Evolutionary conservation across 805 yeast genomes (phyloP).

Genomic region (Saccharomycopsis sp.): DNA sequence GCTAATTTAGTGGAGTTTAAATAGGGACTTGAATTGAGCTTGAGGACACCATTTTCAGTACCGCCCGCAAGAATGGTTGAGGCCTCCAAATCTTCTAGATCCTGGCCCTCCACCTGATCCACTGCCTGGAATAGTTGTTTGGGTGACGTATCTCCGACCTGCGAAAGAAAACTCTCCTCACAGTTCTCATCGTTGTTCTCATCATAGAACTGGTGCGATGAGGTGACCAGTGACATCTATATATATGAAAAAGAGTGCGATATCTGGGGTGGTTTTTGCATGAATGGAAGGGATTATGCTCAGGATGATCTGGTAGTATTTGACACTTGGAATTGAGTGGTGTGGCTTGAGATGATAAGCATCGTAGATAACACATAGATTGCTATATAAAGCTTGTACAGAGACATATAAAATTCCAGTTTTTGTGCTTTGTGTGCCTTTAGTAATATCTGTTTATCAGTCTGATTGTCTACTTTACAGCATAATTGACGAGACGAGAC

Average conservation of each 20-base stretch:
- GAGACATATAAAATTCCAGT: too few relatives aligned
- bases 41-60: conserved; percentile 22
- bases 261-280: not conserved
- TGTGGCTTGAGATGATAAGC: too few relatives aligned
- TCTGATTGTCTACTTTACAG: too few relatives aligned
- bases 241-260: not conserved
- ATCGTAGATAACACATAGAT: too few relatives aligned
- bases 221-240: not conserved
- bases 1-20: conserved; percentile 4
- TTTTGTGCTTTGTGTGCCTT: too few relatives aligned
- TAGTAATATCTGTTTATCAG: too few relatives aligned
- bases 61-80: not conserved
- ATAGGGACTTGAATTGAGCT: not conserved
- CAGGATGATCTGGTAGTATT: too few relatives aligned
- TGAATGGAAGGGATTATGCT: too few relatives aligned
- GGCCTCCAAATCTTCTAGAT: not conserved
- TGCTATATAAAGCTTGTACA: too few relatives aligned
- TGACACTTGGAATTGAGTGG: too few relatives aligned
- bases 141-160: conserved; percentile 22
- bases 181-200: not conserved
- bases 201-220: not conserved
- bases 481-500: too few relatives aligned
- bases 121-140: conserved; percentile 29
- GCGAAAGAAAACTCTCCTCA: not conserved
- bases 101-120: not conserved